Base-by-base conservation (phyloP, 768 basidiomycete species). In the Psilocybe tampanensis region DNA sequence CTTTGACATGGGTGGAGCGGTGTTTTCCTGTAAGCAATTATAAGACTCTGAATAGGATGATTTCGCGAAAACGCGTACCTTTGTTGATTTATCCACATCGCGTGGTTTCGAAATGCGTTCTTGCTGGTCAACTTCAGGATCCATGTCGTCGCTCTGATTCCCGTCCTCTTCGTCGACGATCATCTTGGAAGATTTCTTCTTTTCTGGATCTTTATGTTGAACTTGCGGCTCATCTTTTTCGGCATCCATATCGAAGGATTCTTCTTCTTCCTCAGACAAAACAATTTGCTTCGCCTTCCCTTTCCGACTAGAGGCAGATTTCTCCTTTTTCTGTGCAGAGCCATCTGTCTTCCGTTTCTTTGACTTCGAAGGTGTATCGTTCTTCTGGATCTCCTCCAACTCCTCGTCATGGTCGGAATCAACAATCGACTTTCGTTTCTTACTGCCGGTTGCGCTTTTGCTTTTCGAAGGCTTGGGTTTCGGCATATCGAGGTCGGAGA, bases 251-350 rank as follows among this genome's bases (percentile, higher is more conserved):
- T 8, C 34, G 42, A 29, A 42, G 13, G 47, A 26, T 13, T 44
- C 63, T 1, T 53, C 61, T 23, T 68, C 69, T 15, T 75, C 73
- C 19, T 76, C 76, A 26, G 74, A 72, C 22, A 69, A 55, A 23
- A 73, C 49, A 36, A 71, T 61, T 19, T 63, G 64, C 53, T 62
- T 71, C 19, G 62, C 58, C 45, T 68, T 73, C 7, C 52, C 59
- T 59, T 50, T 61, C 50, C 47, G 49, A 50, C 59, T 70, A 60
- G 58, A 62, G 62, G 57, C 64, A 62, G 47, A 5, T 18, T 64
- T 55, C 41, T 60, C 62, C 52, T 57, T 61, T 51, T 54, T 62
- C 43, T 22, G 36, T 21, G 47, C 39, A n/a, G 24, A 6, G 33
- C 50, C 52, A 19, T 54, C 45, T 4, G 29, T 63, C 49, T 58